These are phyloP conservation scores for Circinella umbellata DNA, from an alignment of 371 early-diverging fungal species.

Conservation along the genomic window DNA sequence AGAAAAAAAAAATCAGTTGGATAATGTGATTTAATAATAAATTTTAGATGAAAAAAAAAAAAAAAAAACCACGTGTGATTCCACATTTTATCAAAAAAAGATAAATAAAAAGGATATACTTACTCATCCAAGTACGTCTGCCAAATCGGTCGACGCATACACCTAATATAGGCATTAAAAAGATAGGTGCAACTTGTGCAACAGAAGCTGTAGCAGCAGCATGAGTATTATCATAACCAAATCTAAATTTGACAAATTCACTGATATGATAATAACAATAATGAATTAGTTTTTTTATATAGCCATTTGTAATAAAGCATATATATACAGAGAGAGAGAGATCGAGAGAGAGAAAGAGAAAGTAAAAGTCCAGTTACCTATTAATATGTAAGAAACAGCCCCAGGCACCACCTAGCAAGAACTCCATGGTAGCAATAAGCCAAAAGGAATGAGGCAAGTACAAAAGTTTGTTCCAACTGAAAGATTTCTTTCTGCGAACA, in stretches of 20 bases:
- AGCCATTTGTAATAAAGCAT: no score
- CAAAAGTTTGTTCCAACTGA: constrained; percentile 55
- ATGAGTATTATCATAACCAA: constrained; percentile 47
- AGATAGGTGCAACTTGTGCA: constrained; percentile 68
- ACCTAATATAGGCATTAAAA: constrained; percentile 69
- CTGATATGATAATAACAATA: constrained; percentile 20
- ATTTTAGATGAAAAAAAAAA: background rate
- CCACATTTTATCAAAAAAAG: background rate
- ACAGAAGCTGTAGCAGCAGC: constrained; percentile 68
- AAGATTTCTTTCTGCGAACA: constrained; percentile 51
- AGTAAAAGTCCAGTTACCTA: constrained; percentile 35
- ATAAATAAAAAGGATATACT: constrained; percentile 6
- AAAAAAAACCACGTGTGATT: background rate
- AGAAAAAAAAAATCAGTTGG: background rate
- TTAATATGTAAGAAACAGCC: constrained; percentile 72
- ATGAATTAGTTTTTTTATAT: background rate
- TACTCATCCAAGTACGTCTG: constrained; percentile 51
- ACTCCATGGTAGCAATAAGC: constrained; percentile 59
- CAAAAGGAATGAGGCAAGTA: constrained; percentile 63
- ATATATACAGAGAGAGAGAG: background rate
- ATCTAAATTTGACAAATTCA: constrained; percentile 65
- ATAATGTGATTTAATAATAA: no score
- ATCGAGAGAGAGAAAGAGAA: constrained; percentile 5
- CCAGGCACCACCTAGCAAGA: constrained; percentile 68
- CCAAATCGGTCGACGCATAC: constrained; percentile 64